phyloP scores from a whole-genome alignment of 2,329 filamentous ascomycete species.

The Catunica adiposa region DNA sequence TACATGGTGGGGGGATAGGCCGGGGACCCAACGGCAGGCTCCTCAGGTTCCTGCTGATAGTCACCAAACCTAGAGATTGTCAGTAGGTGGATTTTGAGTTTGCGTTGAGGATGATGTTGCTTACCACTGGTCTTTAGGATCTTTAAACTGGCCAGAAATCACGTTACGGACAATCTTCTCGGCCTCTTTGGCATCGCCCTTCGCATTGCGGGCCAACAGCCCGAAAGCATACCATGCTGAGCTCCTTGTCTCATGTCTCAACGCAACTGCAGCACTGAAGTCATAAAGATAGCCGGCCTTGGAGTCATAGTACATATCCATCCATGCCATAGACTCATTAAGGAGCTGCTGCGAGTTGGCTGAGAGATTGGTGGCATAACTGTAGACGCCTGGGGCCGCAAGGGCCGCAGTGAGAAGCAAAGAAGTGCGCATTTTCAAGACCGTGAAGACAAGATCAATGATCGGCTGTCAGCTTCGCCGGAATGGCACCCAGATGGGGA shows the following conservation, averaged over 20 bases:
- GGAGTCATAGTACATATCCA: conserved; percentile 39
- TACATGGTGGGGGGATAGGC: conserved; percentile 37
- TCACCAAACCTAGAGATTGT: conserved; percentile 24
- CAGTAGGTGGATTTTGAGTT: not conserved
- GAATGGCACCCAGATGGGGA: too few species aligned
- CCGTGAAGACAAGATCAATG: too few species aligned
- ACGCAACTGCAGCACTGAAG: conserved; percentile 26
- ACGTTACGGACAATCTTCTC: conserved; percentile 37
- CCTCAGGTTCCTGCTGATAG: conserved; percentile 38
- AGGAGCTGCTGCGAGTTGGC: conserved; percentile 20
- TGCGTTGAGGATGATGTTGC: conserved; percentile 14
- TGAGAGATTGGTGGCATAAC: conserved; percentile 4
- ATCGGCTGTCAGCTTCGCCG: too few species aligned
- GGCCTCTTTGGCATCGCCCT: conserved; percentile 32
- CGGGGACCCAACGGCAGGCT: conserved; percentile 37
- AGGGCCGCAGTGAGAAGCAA: conserved; percentile 4
- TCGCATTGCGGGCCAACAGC: conserved; percentile 36
- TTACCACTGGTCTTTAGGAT: conserved; percentile 34
- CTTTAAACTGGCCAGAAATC: conserved; percentile 35
- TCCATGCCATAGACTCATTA: conserved; percentile 35
- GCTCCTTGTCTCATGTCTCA: conserved; percentile 39
- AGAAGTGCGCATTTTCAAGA: not conserved
- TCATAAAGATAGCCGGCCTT: conserved; percentile 36
- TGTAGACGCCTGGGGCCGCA: not conserved
- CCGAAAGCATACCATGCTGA: conserved; percentile 44